These are phyloP conservation scores for Rosa rugosa DNA, from an alignment of 306 rosid genomes.

Conservation along the genomic window DNA sequence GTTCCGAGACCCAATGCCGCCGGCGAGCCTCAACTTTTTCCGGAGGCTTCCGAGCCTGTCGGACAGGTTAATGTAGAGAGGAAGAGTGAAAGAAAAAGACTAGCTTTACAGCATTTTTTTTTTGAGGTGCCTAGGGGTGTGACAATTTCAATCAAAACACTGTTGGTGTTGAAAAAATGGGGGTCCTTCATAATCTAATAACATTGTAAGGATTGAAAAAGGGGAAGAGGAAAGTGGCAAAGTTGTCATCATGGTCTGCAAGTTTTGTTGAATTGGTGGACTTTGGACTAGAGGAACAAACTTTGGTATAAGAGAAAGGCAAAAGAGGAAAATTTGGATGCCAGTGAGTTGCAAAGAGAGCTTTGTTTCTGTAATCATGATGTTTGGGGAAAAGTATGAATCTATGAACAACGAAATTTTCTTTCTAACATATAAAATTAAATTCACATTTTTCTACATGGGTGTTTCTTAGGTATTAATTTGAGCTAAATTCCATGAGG, in stretches of 20 bases:
- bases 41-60: constrained; percentile 79
- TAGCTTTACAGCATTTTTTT: constrained; percentile 12
- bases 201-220: constrained; percentile 42
- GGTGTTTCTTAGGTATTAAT: neutral
- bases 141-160: constrained; percentile 15
- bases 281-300: constrained; percentile 24
- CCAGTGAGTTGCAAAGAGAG: constrained; percentile 18
- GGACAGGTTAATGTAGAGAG: constrained; percentile 74
- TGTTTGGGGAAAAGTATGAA: constrained; percentile 37
- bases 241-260: constrained; percentile 53
- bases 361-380: constrained; percentile 31
- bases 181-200: constrained; percentile 25
- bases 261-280: constrained; percentile 37
- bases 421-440: constrained; percentile 24
- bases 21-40: constrained; percentile 53
- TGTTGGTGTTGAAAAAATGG: constrained; percentile 48
- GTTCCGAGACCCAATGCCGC: constrained; percentile 56
- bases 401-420: constrained; percentile 16
- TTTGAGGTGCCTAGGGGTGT: constrained; percentile 29
- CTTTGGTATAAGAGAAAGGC: constrained; percentile 61
- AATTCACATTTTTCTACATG: constrained; percentile 13
- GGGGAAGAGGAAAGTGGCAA: constrained; percentile 35
- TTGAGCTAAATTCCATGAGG: neutral
- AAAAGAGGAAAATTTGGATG: constrained; percentile 8
- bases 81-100: constrained; percentile 1